Conservation (phyloP, 225 moss, liverwort and hornwort genomes). For the Pleurozium schreberi region DNA sequence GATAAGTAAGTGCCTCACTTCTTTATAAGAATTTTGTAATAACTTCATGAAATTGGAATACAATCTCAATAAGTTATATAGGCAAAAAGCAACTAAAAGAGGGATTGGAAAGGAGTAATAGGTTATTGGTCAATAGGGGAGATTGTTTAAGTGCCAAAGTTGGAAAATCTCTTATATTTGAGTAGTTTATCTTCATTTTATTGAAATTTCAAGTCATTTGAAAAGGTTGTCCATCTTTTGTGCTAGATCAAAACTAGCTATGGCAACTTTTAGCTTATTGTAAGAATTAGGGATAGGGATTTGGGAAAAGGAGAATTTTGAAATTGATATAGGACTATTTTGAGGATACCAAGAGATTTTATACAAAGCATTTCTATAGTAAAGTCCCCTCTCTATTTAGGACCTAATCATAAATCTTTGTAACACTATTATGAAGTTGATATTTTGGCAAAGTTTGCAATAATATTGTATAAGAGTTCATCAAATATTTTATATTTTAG, state of each 20-base stretch:
- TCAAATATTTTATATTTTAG: no score
- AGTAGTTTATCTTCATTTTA: no score
- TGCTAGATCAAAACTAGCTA: background rate
- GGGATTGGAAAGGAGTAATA: background rate
- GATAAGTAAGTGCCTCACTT: background rate
- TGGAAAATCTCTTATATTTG: background rate
- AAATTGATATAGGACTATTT: background rate
- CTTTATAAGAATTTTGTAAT: background rate
- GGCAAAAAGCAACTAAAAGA: background rate
- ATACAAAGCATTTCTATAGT: background rate
- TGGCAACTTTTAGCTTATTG: background rate
- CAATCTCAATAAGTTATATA: background rate
- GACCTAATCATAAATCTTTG: no score
- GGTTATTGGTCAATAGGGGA: background rate
- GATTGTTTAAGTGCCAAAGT: background rate
- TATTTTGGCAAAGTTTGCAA: no score
- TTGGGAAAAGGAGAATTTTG: background rate
- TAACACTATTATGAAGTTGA: no score
- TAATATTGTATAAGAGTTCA: fast-evolving
- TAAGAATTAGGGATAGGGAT: background rate
- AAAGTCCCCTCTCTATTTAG: fast-evolving
- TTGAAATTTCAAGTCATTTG: background rate
- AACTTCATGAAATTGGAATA: background rate
- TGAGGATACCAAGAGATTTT: background rate
- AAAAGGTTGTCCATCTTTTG: background rate